Base-by-base conservation (phyloP, 2,329 filamentous ascomycete genomes). In the Setomelanomma holmii region DNA sequence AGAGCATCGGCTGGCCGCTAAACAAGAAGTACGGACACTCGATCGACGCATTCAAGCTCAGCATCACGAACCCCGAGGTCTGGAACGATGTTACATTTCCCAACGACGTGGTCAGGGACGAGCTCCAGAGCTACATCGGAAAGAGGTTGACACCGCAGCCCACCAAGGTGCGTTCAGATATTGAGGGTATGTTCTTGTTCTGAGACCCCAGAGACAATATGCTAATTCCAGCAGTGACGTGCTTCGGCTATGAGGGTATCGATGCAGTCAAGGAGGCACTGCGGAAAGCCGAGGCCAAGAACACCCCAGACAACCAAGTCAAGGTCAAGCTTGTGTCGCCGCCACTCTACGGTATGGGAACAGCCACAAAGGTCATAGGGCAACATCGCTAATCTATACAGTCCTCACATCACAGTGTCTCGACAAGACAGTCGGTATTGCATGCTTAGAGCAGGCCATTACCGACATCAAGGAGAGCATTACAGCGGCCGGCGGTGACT, bases 311-410 rank as follows among this genome's bases (percentile, higher is more conserved):
- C 49, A 95, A 88, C 68, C 91, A 96, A 77, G 92, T 99, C 80
- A 98, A 98, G 84, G 95, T 98, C 75, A 93, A 93, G 80, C 89
- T 99, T 44, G 95, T 99, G n/a, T 96, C 92, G 21, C 95, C 95
- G 38, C 96, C 95, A 27, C 86, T 99, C 52, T 99, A 98, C 75
- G 71, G 70, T 72, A 66, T 41, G 66, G 36, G 10, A 19, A 2
- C 10, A n/a, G 4, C 23, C 38, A 6, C 12, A 19, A 14, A 10
- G 3, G 10, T n/a, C 2, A 5, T 5, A 14, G 10, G 5, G 2
- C 24, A 7, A 10, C 4, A 2, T 40, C 40, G 39, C 68, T 72
- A 55, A 73, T 40, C 1, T 11, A 14, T 6, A 4, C 42, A 73
- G 95, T 99, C 63, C 83, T 99, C 59, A 98, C 93, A 51, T 96